Conservation (phyloP, 2,329 filamentous ascomycete species). For the Cytospora chrysosperma region DNA sequence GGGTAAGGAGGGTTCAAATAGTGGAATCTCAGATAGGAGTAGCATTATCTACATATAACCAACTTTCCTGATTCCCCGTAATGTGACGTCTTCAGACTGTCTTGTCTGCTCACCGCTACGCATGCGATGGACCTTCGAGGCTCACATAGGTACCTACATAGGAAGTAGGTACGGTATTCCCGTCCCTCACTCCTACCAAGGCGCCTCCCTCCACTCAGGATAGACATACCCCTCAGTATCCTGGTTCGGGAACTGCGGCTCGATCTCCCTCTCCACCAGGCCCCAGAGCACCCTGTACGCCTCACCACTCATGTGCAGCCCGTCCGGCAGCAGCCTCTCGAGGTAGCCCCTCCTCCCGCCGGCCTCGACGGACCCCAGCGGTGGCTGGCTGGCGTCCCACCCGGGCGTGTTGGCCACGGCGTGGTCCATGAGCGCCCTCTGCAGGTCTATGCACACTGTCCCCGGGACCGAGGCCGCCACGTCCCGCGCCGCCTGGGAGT, state of each 20-base stretch:
- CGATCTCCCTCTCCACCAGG: slow-evolving; percentile 48
- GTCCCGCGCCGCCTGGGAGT: slow-evolving; percentile 60
- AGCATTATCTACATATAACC: neutral
- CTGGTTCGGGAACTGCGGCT: slow-evolving; percentile 41
- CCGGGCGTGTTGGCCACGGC: slow-evolving; percentile 57
- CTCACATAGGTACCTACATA: too few relatives aligned
- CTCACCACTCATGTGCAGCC: slow-evolving; percentile 55
- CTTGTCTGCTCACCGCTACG: neutral
- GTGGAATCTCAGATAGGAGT: neutral
- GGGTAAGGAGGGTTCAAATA: neutral
- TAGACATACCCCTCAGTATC: slow-evolving; percentile 38
- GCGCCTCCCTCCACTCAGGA: slow-evolving; percentile 47
- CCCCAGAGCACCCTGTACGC: slow-evolving; percentile 55
- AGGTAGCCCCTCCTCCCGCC: slow-evolving; percentile 52
- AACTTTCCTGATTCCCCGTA: neutral
- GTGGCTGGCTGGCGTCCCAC: slow-evolving; percentile 50
- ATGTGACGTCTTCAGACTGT: neutral
- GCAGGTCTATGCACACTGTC: slow-evolving; percentile 74
- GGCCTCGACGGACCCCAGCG: slow-evolving; percentile 49
- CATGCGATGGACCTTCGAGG: neutral
- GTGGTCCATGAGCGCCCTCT: slow-evolving; percentile 72
- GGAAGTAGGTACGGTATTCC: too few relatives aligned
- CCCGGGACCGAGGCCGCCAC: slow-evolving; percentile 68
- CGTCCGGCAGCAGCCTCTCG: slow-evolving; percentile 54
- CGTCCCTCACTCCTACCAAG: slow-evolving; percentile 27